phyloP scores from a whole-genome alignment of 2,329 filamentous ascomycete genomes.

The Ceratocystis destructans region DNA sequence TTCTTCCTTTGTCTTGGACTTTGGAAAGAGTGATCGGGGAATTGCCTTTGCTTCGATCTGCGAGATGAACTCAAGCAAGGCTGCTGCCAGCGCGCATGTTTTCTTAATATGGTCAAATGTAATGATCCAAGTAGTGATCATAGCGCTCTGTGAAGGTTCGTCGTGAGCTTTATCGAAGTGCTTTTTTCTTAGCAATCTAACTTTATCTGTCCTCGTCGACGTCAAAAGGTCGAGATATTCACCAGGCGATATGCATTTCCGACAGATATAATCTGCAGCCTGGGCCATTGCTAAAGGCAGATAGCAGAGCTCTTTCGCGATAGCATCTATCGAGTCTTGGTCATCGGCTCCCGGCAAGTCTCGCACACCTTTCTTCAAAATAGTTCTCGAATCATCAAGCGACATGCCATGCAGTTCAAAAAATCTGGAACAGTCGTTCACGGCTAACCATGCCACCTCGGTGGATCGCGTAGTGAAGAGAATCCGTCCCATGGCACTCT shows the following conservation, averaged over 20 bases:
- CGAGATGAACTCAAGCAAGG: background rate
- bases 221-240: background rate
- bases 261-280: constrained; percentile 19
- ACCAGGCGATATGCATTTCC: background rate
- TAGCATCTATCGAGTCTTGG: background rate
- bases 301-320: constrained; percentile 1
- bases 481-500: constrained; percentile 11
- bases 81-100: background rate
- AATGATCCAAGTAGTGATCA: background rate
- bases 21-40: background rate
- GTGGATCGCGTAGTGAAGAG: constrained; percentile 12
- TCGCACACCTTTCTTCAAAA: background rate
- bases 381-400: background rate
- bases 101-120: background rate
- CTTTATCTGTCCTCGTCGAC: background rate
- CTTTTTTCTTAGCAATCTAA: background rate
- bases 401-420: background rate
- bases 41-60: background rate
- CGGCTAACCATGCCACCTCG: background rate
- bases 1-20: background rate
- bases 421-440: too few relatives aligned
- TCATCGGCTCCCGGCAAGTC: too few relatives aligned
- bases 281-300: constrained; percentile 20
- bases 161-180: background rate
- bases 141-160: background rate